phyloP scores from a whole-genome alignment of 2,329 filamentous ascomycete genomes.

The Arthrobotrys entomopaga region DNA sequence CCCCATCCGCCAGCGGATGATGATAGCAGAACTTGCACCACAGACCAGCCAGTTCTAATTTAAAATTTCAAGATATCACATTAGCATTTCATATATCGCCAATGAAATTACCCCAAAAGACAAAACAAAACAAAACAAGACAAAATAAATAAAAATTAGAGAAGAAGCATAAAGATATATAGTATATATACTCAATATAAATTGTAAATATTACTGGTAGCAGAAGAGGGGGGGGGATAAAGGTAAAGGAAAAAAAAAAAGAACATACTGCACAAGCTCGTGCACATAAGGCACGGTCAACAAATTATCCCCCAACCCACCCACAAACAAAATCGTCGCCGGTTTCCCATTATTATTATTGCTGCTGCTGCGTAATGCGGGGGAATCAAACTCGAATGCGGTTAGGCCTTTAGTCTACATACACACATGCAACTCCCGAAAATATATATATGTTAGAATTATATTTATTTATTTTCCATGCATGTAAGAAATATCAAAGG shows the following conservation, averaged over 20 bases:
- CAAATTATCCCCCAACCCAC: conserved; percentile 76
- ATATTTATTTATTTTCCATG: too few species aligned
- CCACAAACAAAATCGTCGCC: conserved; percentile 71
- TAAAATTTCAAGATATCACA: not conserved
- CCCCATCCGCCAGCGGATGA: conserved; percentile 65
- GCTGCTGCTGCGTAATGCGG: conserved; percentile 21
- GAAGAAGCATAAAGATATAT: too few species aligned
- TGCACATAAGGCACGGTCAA: conserved; percentile 70
- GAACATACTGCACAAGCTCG: conserved; percentile 36
- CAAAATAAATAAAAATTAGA: too few species aligned
- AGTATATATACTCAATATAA: too few species aligned
- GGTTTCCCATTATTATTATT: conserved; percentile 36
- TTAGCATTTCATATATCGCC: not conserved
- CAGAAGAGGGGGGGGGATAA: too few species aligned
- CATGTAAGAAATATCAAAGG: not conserved
- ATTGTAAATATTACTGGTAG: too few species aligned
- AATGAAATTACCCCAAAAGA: not conserved
- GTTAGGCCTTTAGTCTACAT: conserved; percentile 58
- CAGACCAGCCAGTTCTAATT: conserved; percentile 62
- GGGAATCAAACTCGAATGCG: conserved; percentile 56
- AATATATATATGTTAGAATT: too few species aligned
- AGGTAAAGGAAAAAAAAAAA: conserved; percentile 1
- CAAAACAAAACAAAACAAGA: too few species aligned
- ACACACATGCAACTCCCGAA: conserved; percentile 54
- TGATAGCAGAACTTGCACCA: conserved; percentile 65